phyloP scores from a whole-genome alignment of 2,329 filamentous ascomycete species.

The Kalmusia sp. region DNA sequence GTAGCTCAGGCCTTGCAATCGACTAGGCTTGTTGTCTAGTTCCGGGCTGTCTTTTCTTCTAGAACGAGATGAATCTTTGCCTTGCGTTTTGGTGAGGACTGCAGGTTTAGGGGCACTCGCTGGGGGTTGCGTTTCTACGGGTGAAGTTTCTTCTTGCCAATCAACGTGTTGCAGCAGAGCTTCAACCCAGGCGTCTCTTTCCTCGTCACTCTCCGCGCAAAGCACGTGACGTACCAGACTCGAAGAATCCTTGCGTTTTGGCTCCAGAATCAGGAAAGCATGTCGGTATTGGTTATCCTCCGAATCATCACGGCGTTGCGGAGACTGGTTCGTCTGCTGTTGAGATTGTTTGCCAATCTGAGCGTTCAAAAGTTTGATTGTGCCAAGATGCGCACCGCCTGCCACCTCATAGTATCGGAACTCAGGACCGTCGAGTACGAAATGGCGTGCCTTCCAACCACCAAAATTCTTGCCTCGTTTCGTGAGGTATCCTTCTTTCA shows the following conservation, averaged over 20 bases:
- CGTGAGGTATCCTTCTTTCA: slow-evolving; percentile 89
- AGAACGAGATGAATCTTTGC: slow-evolving; percentile 36
- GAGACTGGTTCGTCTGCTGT: slow-evolving; percentile 64
- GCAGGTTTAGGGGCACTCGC: slow-evolving; percentile 22
- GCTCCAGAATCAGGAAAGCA: slow-evolving; percentile 92
- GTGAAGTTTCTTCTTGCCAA: slow-evolving; percentile 59
- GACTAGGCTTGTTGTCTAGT: slow-evolving; percentile 35
- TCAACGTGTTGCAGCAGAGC: slow-evolving; percentile 90
- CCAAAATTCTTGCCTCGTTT: slow-evolving; percentile 99
- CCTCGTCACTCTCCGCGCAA: slow-evolving; percentile 91
- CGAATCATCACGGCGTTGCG: slow-evolving; percentile 72
- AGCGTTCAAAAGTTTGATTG: slow-evolving; percentile 88
- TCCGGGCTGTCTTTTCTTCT: slow-evolving; percentile 50
- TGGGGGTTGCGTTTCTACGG: slow-evolving; percentile 53
- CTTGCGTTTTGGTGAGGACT: slow-evolving; percentile 50
- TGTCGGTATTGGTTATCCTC: slow-evolving; percentile 94
- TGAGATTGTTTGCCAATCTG: slow-evolving; percentile 94
- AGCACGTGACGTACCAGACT: slow-evolving; percentile 91
- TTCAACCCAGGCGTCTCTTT: slow-evolving; percentile 94
- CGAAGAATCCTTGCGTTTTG: slow-evolving; percentile 92
- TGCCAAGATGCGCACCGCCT: slow-evolving; percentile 87
- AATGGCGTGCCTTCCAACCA: slow-evolving; percentile 90
- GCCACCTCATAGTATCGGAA: slow-evolving; percentile 92
- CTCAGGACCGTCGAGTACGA: slow-evolving; percentile 71
- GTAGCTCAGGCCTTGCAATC: slow-evolving; percentile 60